Base-by-base conservation (phyloP, 768 basidiomycete species). In the Trametes coccinea region DNA sequence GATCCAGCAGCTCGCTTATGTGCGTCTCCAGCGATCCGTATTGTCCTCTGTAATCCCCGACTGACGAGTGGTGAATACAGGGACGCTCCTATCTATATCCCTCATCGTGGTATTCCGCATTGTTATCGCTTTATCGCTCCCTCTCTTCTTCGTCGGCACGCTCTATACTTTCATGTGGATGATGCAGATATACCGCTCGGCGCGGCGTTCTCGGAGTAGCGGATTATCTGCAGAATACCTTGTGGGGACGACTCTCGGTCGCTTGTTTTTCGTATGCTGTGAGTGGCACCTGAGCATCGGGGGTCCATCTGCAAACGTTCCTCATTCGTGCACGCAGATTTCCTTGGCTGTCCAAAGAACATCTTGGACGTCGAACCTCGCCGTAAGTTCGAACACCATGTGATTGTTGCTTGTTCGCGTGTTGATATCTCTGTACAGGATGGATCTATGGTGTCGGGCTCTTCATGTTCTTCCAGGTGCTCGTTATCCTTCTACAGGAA, bases 111-210 rank as follows among this genome's bases (percentile, higher is more conserved):
- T 94, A 58, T 84, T 93, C 65, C 86, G 90, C 39, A 80, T 93
- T 51, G 85, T 92, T 54, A 67, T 90, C 67, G 84, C 85, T 22
- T 84, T 89, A 1, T 80, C 82, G 0, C 76, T 92, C 46, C 82
- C 87, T 7, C 78, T 91, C 66, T 64, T 88, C 16, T 85, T 90
- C 64, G 80, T 95, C 37, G 82, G 79, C 9, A 71, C 78, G 30
- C 81, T 92, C 58, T 93, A 95, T 73, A 88, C 88, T 5, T 80
- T 80, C 61, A 87, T 95, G 68, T 97, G 94, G 94, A 66, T 89
- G 4, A 88, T 92, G 3, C 94, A 95, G 73, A 92, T 97, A 50
- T 78, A 88, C 55, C 81, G 94, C 27, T 90, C 92, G 14, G 85
- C 81, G 14, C 81, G 82, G 22, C 82, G 90, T 27, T 89, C 88